Evolutionary conservation across 2,329 filamentous ascomycete species (phyloP).

Genomic region (Xylaria sp.): DNA sequence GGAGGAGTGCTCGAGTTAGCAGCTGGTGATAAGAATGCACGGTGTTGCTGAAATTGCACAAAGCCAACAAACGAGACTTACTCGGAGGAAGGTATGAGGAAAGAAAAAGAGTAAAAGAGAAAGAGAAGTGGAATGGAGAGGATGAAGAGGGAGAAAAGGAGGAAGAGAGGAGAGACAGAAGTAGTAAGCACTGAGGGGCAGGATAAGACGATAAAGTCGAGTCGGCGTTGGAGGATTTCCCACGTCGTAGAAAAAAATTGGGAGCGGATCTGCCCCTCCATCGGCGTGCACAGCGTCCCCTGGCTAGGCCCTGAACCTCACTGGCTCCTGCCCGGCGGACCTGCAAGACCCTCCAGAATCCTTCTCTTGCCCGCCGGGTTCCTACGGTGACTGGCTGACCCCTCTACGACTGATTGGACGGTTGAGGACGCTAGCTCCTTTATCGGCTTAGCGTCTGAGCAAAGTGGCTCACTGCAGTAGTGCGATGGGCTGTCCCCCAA

Average conservation of each 20-base stretch:
- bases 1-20: conserved; percentile 33
- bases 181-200: conserved; percentile 41
- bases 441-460: conserved; percentile 33
- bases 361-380: conserved; percentile 38
- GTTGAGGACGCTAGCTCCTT: conserved; percentile 34
- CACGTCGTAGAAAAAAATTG: conserved; percentile 35
- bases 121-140: conserved; percentile 42
- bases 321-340: conserved; percentile 30
- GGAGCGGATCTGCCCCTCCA: conserved; percentile 35
- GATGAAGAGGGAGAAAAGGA: conserved; percentile 39
- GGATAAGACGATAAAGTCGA: conserved; percentile 34
- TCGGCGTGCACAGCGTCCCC: conserved; percentile 28
- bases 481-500: conserved; percentile 36
- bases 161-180: conserved; percentile 39
- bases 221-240: conserved; percentile 31
- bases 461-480: conserved; percentile 9
- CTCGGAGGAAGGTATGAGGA: conserved; percentile 29
- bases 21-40: conserved; percentile 18
- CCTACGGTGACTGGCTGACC: conserved; percentile 38
- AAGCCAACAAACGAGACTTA: conserved; percentile 29
- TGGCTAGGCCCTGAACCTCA: conserved; percentile 28
- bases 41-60: not conserved
- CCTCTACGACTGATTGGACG: conserved; percentile 25
- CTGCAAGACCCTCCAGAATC: conserved; percentile 24
- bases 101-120: conserved; percentile 29